Evolutionary conservation across 306 rosid genomes (phyloP), one percentile per base, ranked within the genome.

Genomic region (Prunus dulcis): DNA sequence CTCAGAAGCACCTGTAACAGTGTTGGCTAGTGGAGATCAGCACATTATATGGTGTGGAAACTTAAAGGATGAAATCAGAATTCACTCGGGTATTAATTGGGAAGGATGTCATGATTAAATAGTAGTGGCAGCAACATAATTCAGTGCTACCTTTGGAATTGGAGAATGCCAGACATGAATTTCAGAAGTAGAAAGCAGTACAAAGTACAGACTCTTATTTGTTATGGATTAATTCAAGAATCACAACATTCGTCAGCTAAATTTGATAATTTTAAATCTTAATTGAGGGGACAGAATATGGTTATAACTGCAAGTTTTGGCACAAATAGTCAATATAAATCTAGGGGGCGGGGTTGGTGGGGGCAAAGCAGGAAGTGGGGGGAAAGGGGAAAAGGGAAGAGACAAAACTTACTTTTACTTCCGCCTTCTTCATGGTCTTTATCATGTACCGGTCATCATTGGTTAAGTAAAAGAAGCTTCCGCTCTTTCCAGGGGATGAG

Each of bases 401-500:
- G 55, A 76, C 62, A 63, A 32, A 78, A 73, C 97, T 88, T 65
- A 95, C 99, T 84, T 95, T 95, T 32, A 84, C 96, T 95, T 95
- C 99, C 66, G 99, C 83, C 81, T 95, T 95, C 82, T 87, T 95
- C 96, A 95, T 87, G 52, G 99, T 95, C 83, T 95, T 95, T 49
- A 95, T 95, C 99, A 95, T 95, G 86, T 92, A 95, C 57, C 97
- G 88, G 52, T 95, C 99, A 72, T 95, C 97, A 30, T 90, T 75
- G 30, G 99, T 95, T 80, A 95, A 82, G 79, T 95, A 95, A 82
- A 95, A 95, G 81, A 95, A 95, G 81, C 99, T 95, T 81, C 99
- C 97, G 57, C 97, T 92, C 86, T 95, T 95, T 62, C 99, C 99
- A 13, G 99, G 99, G 34, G 99, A 92, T 10, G 97, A 90, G 53